Conservation (phyloP, 2,329 filamentous ascomycete genomes). For the Fusarium denticulatum region DNA sequence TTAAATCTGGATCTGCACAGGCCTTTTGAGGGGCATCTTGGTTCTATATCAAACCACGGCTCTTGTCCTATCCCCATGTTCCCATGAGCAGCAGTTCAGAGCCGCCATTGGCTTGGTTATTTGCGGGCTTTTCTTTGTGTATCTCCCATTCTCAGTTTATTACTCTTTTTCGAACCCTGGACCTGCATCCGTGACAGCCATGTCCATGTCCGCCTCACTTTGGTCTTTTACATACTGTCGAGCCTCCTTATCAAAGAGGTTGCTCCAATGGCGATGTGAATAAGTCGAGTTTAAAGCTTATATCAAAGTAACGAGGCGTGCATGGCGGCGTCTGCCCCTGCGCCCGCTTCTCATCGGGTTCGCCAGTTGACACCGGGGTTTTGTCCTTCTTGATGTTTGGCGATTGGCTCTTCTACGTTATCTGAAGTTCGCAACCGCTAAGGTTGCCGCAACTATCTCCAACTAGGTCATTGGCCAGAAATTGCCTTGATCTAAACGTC, state of each 20-base stretch:
- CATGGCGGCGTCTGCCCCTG: conserved; percentile 27
- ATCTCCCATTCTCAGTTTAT: background rate
- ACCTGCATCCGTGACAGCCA: conserved; percentile 13
- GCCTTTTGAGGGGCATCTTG: conserved; percentile 32
- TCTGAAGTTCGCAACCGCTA: conserved; percentile 14
- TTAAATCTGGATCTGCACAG: conserved; percentile 27
- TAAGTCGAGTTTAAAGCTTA: conserved; percentile 21
- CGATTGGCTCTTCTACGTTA: conserved; percentile 10
- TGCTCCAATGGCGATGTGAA: conserved; percentile 17
- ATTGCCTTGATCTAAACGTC: background rate
- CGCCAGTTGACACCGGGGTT: background rate
- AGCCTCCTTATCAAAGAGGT: conserved; percentile 25
- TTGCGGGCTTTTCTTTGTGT: background rate
- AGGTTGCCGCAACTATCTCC: background rate
- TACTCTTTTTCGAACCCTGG: background rate
- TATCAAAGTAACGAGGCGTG: conserved; percentile 17
- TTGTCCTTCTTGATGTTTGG: background rate
- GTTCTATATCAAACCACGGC: conserved; percentile 20
- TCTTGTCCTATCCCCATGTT: conserved; percentile 27
- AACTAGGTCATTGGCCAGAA: background rate
- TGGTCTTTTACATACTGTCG: conserved; percentile 5
- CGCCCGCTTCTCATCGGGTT: conserved; percentile 16
- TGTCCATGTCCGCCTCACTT: conserved; percentile 22
- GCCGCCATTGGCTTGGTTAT: conserved; percentile 32
- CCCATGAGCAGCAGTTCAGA: conserved; percentile 29